Evolutionary conservation across 495 filamentous ascomycete species (phyloP), one percentile per base, ranked within the genome.

Genomic region (Aspergillus heteromorphus): DNA sequence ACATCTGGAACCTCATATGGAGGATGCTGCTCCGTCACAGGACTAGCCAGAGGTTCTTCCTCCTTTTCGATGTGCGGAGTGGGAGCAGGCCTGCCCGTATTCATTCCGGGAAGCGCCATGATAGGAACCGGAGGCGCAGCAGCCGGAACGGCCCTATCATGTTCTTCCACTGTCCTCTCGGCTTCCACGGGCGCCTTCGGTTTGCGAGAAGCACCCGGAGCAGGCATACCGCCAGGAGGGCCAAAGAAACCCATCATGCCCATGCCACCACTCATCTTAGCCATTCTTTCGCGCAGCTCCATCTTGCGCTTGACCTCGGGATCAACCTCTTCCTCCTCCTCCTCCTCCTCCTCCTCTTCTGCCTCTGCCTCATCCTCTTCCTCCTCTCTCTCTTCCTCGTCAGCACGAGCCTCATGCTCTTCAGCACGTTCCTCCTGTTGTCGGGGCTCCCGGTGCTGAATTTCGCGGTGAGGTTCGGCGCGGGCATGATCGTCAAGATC

Each of bases 191-290:
- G 71, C 49, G 80, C 74, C 48, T 77, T 77, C 2, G 79, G 70
- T 54, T 76, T 71, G 68, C 80, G 66, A 59, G 70, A 19, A 48
- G 57, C 51, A 61, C 69, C 65, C 74, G 81, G 62, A 56, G 71
- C 62, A 48, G 75, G 73, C 69, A 93, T 84, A 48, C 87, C 86
- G 23, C 81, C 81, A 48, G 90, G 87, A 23, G 86, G 80, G 10
- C 89, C 89, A 69, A 96, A 93, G 81, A 97, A 92, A 43, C 92
- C 91, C 67, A 89, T 85, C 86, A 96, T 92, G 14, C 92, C 91
- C 91, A 96, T 96, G 14, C 93, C 93, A 55, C 95, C 93, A 58
- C 91, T 93, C 88, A 98, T 95, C 71, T 95, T 96, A 20, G 92
- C 92, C 89, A 98, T 97, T 56, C 93, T 83, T 48, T 91, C 91